These are phyloP conservation scores for Asclepias syriaca DNA, from an alignment of 257 asterid genomes.

Conservation along the genomic window DNA sequence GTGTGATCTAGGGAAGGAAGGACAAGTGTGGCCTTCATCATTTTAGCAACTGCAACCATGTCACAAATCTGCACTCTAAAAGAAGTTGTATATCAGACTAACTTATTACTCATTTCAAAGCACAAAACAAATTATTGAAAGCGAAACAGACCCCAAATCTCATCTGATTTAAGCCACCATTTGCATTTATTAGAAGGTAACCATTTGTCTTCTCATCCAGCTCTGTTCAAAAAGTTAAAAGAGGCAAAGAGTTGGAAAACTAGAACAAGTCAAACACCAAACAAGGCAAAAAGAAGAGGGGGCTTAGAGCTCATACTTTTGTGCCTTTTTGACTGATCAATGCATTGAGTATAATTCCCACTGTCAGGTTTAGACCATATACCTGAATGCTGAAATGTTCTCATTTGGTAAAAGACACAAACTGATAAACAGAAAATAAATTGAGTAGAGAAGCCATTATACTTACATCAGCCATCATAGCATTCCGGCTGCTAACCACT, in stretches of 20 bases:
- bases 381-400: slow-evolving; percentile 56
- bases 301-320: slow-evolving; percentile 49
- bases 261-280: slow-evolving; percentile 8
- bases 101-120: slow-evolving; percentile 18
- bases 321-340: slow-evolving; percentile 61
- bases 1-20: slow-evolving; percentile 96
- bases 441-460: slow-evolving; percentile 7
- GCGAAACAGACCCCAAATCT: slow-evolving; percentile 98
- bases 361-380: slow-evolving; percentile 86
- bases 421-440: not conserved
- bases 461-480: slow-evolving; percentile 47
- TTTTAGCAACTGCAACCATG: slow-evolving; percentile 96
- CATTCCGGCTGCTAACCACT: slow-evolving; percentile 35
- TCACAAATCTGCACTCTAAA: slow-evolving; percentile 99
- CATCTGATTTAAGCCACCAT: slow-evolving; percentile 99
- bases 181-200: slow-evolving; percentile 80
- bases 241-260: slow-evolving; percentile 10
- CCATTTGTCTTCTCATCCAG: slow-evolving; percentile 70
- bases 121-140: slow-evolving; percentile 17
- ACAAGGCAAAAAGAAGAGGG: not conserved
- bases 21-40: slow-evolving; percentile 86
- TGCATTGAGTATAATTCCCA: slow-evolving; percentile 75
- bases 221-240: slow-evolving; percentile 35
- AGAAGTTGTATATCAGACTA: slow-evolving; percentile 53
- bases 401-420: slow-evolving; percentile 15